Evolutionary conservation across 495 filamentous ascomycete species (phyloP), one percentile per base, ranked within the genome.

Genomic region (Xylaria longipes): DNA sequence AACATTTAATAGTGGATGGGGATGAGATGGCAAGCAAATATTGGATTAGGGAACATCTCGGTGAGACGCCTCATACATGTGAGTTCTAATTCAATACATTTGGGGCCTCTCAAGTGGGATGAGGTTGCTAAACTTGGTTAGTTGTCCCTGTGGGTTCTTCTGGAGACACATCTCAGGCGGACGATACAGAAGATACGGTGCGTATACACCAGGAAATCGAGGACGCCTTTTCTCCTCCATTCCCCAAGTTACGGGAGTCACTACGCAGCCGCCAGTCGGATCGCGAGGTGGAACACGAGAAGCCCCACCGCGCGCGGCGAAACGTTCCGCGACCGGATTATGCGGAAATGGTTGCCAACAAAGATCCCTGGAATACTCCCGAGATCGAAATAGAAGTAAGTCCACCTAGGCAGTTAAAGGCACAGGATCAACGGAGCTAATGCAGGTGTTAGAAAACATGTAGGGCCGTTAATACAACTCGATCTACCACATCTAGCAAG

Each of bases 41-140:
- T 57, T 79, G 77, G 77, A 73, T 79, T 17, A 74, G 70, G 50
- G 75, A 77, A 60, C 77, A 79, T 68, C 72, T 77, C 31, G 72
- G 75, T 20, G 37, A 71, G 41, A 56, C 63, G 11, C 77, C 75
- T 27, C 77, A 79, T 33, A 79, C 74, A 17, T 79, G 77, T 79
- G 61, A 46, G 77, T 76, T 63, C 0, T 31, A 27, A 8, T 22
- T 52, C 17, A 35, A 50, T 43, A 27, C n/a, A 52, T 52, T 48
- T 27, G 5, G 31, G 8, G 9, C 25, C 22, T 29, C 56, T 20
- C 29, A 11, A 62, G 35, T 54, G 2, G 43, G 41, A 39, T 25
- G 31, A 2, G 22, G 5, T 48, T 58, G 22, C 69, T 71, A 41
- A 71, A 5, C 6, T 27, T 35, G 17, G n/a, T 5, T 52, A 72